Conservation (phyloP, 1,139 yeast genomes). For the Kodamaea arcana region DNA sequence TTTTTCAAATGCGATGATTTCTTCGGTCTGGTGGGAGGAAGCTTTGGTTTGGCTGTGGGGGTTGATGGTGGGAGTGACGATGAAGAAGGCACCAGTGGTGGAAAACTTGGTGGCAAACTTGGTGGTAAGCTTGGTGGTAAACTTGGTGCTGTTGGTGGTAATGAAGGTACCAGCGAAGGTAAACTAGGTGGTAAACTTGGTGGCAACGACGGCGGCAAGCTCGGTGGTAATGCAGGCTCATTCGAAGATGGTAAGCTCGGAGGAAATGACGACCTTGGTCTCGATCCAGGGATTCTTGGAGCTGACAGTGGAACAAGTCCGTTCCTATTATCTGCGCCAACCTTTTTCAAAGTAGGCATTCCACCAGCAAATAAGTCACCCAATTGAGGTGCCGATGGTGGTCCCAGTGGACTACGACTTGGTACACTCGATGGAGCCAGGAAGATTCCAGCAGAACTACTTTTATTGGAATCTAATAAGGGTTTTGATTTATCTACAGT, state of each 20-base stretch:
- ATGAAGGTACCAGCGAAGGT: constrained; percentile 11
- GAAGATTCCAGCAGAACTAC: constrained; percentile 12
- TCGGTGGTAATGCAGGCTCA: constrained; percentile 6
- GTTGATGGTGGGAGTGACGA: constrained; percentile 11
- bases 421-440: constrained; percentile 9
- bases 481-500: constrained; percentile 47
- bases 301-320: constrained; percentile 40
- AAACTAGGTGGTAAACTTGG: constrained; percentile 14
- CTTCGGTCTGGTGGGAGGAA: constrained; percentile 4
- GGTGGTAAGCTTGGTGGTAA: constrained; percentile 29
- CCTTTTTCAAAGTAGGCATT: constrained; percentile 70
- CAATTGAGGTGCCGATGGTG: constrained; percentile 46
- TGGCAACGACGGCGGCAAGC: constrained; percentile 11
- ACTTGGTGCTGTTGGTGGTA: constrained; percentile 13
- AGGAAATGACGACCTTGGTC: constrained; percentile 9
- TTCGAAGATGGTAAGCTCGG: constrained; percentile 7
- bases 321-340: constrained; percentile 37
- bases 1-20: constrained; percentile 1
- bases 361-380: constrained; percentile 87
- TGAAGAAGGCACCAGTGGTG: no score
- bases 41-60: constrained; percentile 13
- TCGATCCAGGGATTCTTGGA: constrained; percentile 24
- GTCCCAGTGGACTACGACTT: constrained; percentile 10
- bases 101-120: constrained; percentile 23
- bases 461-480: constrained; percentile 26